phyloP scores from a whole-genome alignment of 2,329 filamentous ascomycete species.

The Fusarium longipes region DNA sequence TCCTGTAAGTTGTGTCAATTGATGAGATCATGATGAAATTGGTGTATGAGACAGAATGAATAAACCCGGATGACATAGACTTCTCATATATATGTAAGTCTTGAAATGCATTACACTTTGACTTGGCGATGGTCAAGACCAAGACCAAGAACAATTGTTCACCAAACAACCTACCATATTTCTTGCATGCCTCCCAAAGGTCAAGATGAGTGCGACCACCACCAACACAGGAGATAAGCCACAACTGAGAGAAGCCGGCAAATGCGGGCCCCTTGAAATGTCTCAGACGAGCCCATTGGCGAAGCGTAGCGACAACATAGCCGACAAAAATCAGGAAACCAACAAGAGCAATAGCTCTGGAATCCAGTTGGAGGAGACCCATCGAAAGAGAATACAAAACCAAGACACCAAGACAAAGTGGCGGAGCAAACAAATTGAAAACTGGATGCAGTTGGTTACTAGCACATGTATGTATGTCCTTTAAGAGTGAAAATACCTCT shows the following conservation, averaged over 20 bases:
- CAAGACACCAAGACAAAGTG: background rate
- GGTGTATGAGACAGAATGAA: background rate
- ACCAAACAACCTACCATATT: slow-evolving; percentile 48
- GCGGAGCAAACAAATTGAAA: background rate
- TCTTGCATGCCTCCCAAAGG: slow-evolving; percentile 50
- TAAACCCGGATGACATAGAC: too few relatives aligned
- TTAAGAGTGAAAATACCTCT: background rate
- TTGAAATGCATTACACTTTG: background rate
- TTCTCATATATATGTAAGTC: too few relatives aligned
- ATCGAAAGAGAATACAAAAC: background rate
- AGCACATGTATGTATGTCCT: background rate
- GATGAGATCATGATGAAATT: background rate
- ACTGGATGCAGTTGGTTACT: background rate
- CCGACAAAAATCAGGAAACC: slow-evolving; percentile 16
- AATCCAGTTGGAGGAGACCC: background rate
- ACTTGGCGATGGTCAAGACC: background rate
- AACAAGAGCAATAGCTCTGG: background rate
- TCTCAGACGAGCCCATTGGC: slow-evolving; percentile 53
- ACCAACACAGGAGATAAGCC: slow-evolving; percentile 50
- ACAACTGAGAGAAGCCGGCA: slow-evolving; percentile 55
- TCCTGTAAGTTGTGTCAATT: slow-evolving; percentile 36
- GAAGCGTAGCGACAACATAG: slow-evolving; percentile 28
- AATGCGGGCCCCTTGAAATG: slow-evolving; percentile 55
- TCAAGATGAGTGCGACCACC: slow-evolving; percentile 52
- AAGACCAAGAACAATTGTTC: background rate